Evolutionary conservation across 2,329 filamentous ascomycete species (phyloP).

Genomic region (Ambrosiella xylebori): DNA sequence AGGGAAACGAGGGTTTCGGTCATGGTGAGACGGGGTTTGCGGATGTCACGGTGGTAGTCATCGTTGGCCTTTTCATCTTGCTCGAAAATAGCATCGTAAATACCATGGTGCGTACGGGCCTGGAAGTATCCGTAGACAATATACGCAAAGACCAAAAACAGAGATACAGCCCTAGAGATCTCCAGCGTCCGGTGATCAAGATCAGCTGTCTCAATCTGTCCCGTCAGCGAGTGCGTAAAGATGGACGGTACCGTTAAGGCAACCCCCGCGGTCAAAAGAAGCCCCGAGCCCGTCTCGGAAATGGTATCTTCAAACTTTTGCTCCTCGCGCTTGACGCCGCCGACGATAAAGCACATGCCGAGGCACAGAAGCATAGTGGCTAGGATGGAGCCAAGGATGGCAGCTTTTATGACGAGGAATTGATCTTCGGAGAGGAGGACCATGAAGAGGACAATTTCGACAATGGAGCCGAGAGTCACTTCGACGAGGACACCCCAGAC

Average conservation of each 20-base stretch:
- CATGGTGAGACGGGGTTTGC: constrained; percentile 49
- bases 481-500: constrained; percentile 48
- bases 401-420: constrained; percentile 63
- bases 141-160: constrained; percentile 56
- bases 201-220: constrained; percentile 18
- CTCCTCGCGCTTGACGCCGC: constrained; percentile 50
- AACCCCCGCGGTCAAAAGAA: constrained; percentile 51
- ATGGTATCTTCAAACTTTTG: constrained; percentile 58
- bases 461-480: constrained; percentile 47
- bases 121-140: constrained; percentile 54
- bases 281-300: constrained; percentile 60
- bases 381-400: constrained; percentile 67
- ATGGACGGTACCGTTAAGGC: constrained; percentile 31
- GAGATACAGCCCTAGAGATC: constrained; percentile 53
- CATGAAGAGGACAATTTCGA: constrained; percentile 73
- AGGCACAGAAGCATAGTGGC: constrained; percentile 69
- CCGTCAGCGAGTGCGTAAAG: constrained; percentile 32
- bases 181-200: constrained; percentile 37
- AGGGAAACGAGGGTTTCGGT: constrained; percentile 55
- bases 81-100: constrained; percentile 59
- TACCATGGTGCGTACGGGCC: constrained; percentile 56
- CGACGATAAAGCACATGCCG: constrained; percentile 63
- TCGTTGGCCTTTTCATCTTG: constrained; percentile 50
- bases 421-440: constrained; percentile 40
- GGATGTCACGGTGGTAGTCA: constrained; percentile 42